A percentile compares a stretch with the other conserved stretches of the same genome.
These are phyloP conservation scores for Deinandra increscens DNA, from an alignment of 129 eudicot species.

Conservation along the genomic window DNA sequence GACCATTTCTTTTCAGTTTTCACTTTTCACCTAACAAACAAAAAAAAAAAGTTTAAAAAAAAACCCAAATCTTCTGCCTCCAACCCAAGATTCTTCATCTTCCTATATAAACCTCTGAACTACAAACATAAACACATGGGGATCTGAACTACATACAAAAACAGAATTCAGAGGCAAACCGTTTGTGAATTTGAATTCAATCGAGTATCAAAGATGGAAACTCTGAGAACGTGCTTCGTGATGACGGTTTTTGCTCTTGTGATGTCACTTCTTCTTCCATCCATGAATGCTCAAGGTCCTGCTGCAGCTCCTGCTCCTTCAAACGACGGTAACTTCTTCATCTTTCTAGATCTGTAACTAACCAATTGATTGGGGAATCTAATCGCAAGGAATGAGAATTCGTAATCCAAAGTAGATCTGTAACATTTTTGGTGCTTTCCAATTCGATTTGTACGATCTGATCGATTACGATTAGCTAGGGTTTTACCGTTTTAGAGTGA, in stretches of 20 bases:
- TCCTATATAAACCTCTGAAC: neutral
- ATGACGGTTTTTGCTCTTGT: conserved; percentile 45
- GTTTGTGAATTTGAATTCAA: neutral
- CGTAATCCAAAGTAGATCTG: conserved; percentile 14
- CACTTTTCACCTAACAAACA: too few species aligned
- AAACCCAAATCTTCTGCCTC: too few species aligned
- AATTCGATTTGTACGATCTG: neutral
- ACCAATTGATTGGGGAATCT: neutral
- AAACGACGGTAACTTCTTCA: conserved; percentile 45
- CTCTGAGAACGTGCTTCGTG: conserved; percentile 40
- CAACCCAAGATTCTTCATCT: neutral
- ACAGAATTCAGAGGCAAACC: neutral
- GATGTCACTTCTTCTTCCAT: conserved; percentile 47
- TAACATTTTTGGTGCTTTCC: neutral
- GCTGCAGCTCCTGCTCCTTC: conserved; percentile 49
- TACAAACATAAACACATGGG: neutral
- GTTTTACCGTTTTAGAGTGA: neutral
- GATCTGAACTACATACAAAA: neutral
- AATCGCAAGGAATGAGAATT: neutral
- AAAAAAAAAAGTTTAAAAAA: too few species aligned
- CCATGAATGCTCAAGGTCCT: conserved; percentile 57
- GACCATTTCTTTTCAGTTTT: too few species aligned
- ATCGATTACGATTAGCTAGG: too few species aligned
- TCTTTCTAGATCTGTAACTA: conserved; percentile 23
- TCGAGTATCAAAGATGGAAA: conserved; percentile 42